Evolutionary conservation across 768 basidiomycete species (phyloP), one percentile per base, ranked within the genome.

Genomic region (Paxillus involutus): DNA sequence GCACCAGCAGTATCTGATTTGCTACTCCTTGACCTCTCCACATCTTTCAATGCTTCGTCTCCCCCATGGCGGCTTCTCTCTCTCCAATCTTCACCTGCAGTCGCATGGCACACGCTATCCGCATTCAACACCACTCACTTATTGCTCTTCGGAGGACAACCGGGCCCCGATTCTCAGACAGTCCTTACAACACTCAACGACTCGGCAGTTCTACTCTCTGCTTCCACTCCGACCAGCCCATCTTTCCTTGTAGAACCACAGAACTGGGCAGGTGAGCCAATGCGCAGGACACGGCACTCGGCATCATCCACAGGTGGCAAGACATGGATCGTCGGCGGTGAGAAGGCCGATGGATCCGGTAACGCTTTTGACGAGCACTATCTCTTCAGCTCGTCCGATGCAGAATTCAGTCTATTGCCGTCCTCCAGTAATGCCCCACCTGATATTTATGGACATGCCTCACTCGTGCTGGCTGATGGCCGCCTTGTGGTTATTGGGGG

Each of bases 61-160:
- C 85, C 91, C 0, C 88, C 90, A 13, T 93, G 89, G 88, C 60
- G 77, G 36, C 77, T 85, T 48, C 58, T 89, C 50, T 76, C 75
- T 48, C 74, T 79, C 32, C 62, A 71, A 2, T 79, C 80, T 56
- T 67, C 73, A 4, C 90, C 89, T 21, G 70, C 81, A 8, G 74
- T 93, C 11, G 82, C 88, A 11, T 94, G 90, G 88, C 89, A 93
- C 65, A 83, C 88, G 1, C 72, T 94, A 41, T 86, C 89, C 14
- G 81, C 86, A 4, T 80, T 82, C 71, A 80, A 82, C 51, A 70
- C 76, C 14, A 72, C 81, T 8, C 57, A 76, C 21, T 57, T 83
- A 2, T 75, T 94, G 4, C 68, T 86, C 13, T 91, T 94, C 54
- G 94, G 94, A 19, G 94, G 94, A 16, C 77, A 85, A 59, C 81